Percentiles rank a stretch among this genome's conserved stretches.
phyloP scores from a whole-genome alignment of 2,329 filamentous ascomycete species.

The Pleurostoma richardsiae region DNA sequence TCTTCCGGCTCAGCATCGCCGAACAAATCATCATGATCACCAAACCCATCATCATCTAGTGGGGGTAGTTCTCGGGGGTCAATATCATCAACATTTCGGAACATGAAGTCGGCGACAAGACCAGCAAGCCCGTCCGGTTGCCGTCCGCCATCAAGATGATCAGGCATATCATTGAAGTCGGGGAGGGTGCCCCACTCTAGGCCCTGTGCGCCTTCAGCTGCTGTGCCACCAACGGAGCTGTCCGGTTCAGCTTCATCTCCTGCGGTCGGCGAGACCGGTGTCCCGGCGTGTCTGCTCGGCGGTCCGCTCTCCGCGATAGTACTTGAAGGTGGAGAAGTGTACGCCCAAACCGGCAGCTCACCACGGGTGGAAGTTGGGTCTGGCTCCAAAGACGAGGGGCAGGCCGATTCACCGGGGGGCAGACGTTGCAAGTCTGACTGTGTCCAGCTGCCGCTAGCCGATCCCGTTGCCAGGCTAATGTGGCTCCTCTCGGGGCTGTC shows the following conservation, averaged over 20 bases:
- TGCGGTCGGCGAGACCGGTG: conserved; percentile 1
- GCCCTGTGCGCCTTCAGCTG: background rate
- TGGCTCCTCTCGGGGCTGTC: background rate
- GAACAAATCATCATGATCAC: conserved; percentile 21
- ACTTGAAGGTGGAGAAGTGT: conserved; percentile 9
- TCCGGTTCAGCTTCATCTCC: no score
- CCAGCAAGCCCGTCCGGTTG: conserved; percentile 31
- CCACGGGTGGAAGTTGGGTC: no score
- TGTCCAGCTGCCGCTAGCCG: no score
- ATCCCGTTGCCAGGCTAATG: conserved; percentile 3
- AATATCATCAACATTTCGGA: conserved; percentile 49
- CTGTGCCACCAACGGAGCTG: no score
- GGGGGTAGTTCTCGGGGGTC: conserved; percentile 44
- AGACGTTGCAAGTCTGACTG: no score
- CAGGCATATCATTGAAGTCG: conserved; percentile 3
- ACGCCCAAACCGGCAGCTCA: conserved; percentile 2
- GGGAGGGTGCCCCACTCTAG: conserved; percentile 6
- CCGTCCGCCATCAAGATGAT: conserved; percentile 1
- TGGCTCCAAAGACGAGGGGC: no score
- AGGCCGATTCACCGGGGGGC: no score
- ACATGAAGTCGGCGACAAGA: conserved; percentile 55
- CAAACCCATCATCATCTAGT: conserved; percentile 33
- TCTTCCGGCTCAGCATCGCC: conserved; percentile 12
- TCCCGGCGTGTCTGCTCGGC: conserved; percentile 6
- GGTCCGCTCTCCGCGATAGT: conserved; percentile 8